Evolutionary conservation across 345 rosid species (phyloP).

Genomic region (Sonneratia caseolaris): DNA sequence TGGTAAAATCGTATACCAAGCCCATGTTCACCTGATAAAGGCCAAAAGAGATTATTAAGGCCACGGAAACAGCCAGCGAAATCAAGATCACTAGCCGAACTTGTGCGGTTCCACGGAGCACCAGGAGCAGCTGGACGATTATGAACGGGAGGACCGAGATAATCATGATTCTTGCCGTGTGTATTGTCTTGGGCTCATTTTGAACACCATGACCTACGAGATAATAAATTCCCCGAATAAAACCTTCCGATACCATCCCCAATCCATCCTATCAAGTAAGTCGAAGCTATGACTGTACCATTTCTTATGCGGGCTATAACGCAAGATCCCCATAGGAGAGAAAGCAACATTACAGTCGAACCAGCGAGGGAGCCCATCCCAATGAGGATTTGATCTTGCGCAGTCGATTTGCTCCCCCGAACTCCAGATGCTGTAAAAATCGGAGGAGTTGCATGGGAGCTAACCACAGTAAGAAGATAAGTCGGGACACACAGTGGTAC

Average conservation of each 20-base stretch:
- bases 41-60: constrained; percentile 26
- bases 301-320: constrained; percentile 10
- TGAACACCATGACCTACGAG: constrained; percentile 20
- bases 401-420: constrained; percentile 21
- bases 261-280: not conserved
- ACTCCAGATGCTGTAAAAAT: constrained; percentile 18
- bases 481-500: not conserved
- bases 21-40: constrained; percentile 27
- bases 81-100: constrained; percentile 23
- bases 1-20: not conserved
- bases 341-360: constrained; percentile 24
- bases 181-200: constrained; percentile 35
- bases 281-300: not conserved
- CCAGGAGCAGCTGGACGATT: constrained; percentile 25
- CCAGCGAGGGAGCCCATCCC: constrained; percentile 36
- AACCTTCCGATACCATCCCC: not conserved
- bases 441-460: not conserved
- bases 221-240: not conserved
- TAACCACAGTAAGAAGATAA: not conserved
- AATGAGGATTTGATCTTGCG: constrained; percentile 26
- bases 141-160: constrained; percentile 31
- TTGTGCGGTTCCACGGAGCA: constrained; percentile 15
- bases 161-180: constrained; percentile 36
- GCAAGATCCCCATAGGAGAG: constrained; percentile 30
- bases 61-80: constrained; percentile 23